Percentiles rank a stretch among this genome's conserved stretches.
phyloP scores from a whole-genome alignment of 306 rosid species.

The Dryas drummondii region DNA sequence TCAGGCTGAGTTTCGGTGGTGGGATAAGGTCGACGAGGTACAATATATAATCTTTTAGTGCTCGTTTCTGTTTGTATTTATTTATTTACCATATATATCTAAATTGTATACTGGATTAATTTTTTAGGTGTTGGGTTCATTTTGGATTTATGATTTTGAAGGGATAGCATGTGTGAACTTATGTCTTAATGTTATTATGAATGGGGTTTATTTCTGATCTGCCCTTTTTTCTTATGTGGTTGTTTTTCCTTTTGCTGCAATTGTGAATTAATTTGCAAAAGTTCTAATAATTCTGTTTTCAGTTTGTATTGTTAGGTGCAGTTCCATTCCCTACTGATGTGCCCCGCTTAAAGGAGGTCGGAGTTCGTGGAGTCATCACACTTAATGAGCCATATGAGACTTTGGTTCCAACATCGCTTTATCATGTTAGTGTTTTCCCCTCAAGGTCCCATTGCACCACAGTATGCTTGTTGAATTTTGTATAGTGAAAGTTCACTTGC shows the following conservation, averaged over 20 bases:
- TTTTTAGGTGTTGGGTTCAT: background rate
- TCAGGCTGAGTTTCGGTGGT: conserved; percentile 95
- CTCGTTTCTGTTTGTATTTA: background rate
- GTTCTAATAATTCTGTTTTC: conserved; percentile 42
- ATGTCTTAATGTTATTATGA: background rate
- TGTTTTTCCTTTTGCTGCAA: background rate
- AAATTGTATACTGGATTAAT: background rate
- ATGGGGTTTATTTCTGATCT: too few relatives aligned
- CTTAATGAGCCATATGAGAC: conserved; percentile 93
- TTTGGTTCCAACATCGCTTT: conserved; percentile 82
- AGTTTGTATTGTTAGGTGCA: conserved; percentile 94
- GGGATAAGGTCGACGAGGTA: conserved; percentile 98
- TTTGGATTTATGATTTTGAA: background rate
- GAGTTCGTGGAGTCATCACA: conserved; percentile 89
- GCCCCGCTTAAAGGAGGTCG: conserved; percentile 77
- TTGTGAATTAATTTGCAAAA: background rate
- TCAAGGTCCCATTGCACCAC: background rate
- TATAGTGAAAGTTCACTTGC: too few relatives aligned
- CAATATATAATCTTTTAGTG: conserved; percentile 10
- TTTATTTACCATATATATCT: background rate
- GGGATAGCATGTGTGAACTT: background rate
- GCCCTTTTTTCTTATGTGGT: too few relatives aligned
- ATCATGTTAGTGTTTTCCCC: conserved; percentile 55
- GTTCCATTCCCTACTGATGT: conserved; percentile 95
- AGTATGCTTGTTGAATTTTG: too few relatives aligned